Percentiles rank a stretch among this genome's conserved stretches.
These are phyloP conservation scores for Ammopiptanthus mongolicus DNA, from an alignment of 306 rosid genomes.

Conservation along the genomic window DNA sequence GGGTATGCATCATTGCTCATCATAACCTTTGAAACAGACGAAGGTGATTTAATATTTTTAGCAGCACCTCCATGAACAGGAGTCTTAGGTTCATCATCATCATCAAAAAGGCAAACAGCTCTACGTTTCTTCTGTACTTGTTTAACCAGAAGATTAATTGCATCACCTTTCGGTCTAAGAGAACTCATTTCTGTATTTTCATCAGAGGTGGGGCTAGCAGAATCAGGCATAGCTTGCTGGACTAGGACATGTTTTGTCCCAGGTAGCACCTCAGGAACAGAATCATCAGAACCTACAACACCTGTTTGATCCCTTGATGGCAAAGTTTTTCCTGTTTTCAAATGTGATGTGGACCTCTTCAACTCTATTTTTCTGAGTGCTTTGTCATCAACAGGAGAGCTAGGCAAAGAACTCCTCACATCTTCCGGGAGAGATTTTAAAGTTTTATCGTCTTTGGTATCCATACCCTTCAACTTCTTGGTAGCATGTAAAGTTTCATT, in stretches of 20 bases:
- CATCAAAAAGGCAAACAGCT: constrained; percentile 35
- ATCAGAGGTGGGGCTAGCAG: constrained; percentile 9
- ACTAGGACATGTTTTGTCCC: constrained; percentile 46
- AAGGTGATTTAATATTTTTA: constrained; percentile 40
- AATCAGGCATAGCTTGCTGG: constrained; percentile 8
- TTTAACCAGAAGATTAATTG: background rate
- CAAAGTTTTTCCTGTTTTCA: constrained; percentile 49
- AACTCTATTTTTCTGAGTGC: constrained; percentile 34
- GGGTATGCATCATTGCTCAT: constrained; percentile 34
- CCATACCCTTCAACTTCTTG: constrained; percentile 49
- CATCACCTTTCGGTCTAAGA: constrained; percentile 9
- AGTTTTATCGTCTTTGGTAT: constrained; percentile 33
- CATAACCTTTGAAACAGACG: constrained; percentile 30
- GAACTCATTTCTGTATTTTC: constrained; percentile 20
- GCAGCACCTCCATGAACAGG: constrained; percentile 45
- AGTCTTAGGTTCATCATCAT: constrained; percentile 17
- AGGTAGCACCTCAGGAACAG: constrained; percentile 44
- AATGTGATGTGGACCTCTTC: constrained; percentile 38
- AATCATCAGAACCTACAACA: constrained; percentile 34
- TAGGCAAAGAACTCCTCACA: constrained; percentile 32
- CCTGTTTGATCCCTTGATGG: constrained; percentile 33
- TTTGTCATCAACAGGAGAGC: constrained; percentile 38
- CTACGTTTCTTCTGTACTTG: constrained; percentile 11
- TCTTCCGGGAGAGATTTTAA: constrained; percentile 33
- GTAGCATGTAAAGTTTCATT: constrained; percentile 41